Conservation (phyloP, 805 yeast genomes). For the Lipomyces kockii region DNA sequence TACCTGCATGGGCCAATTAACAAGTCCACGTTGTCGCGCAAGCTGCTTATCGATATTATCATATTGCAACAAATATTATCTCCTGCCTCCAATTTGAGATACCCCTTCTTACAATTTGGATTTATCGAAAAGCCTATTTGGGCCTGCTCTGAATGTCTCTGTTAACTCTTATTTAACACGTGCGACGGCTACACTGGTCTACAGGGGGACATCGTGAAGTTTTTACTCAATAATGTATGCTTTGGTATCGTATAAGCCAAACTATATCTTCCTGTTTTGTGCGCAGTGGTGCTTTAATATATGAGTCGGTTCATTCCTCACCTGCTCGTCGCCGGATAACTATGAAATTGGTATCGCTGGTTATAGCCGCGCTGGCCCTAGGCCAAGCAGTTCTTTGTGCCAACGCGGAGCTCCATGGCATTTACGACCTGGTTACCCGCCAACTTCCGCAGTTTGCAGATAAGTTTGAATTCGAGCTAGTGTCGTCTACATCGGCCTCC, state of each 20-base stretch:
- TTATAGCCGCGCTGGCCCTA: not conserved
- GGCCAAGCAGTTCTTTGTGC: not conserved
- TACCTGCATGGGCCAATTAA: not conserved
- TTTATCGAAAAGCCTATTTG: not conserved
- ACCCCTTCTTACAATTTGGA: not conserved
- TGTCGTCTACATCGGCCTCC: not conserved
- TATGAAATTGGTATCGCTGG: not conserved
- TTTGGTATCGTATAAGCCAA: not conserved
- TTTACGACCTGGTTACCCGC: not conserved
- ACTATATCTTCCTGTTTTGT: not conserved
- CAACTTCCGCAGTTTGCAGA: not conserved
- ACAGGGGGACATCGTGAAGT: not conserved
- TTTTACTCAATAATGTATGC: not conserved
- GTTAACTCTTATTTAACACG: not conserved
- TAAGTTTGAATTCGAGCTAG: not conserved
- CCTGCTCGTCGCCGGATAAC: not conserved
- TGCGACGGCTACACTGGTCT: not conserved
- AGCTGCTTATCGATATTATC: not conserved
- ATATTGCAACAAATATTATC: not conserved
- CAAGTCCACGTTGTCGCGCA: not conserved
- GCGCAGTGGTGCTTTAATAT: not conserved
- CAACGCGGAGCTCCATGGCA: not conserved
- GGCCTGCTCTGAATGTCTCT: not conserved
- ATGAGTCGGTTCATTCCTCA: not conserved
- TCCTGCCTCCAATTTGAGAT: too few species aligned